These are phyloP conservation scores for Kokia cookei DNA, from an alignment of 441 rosid species.

Conservation along the genomic window DNA sequence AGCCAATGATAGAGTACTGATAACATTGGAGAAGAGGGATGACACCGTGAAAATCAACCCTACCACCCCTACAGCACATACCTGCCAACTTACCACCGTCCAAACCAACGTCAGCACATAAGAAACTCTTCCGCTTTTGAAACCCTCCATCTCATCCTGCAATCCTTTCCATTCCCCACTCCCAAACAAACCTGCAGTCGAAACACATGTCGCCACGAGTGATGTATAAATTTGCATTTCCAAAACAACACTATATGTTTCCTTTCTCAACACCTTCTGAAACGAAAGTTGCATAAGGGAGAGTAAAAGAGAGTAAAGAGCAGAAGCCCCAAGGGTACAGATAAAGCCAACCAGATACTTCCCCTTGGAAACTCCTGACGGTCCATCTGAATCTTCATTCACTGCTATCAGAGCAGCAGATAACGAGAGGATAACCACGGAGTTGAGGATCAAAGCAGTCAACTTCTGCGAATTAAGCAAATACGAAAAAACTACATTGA, in stretches of 20 bases:
- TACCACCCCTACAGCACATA: constrained; percentile 86
- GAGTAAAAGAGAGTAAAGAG: constrained; percentile 75
- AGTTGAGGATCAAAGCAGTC: constrained; percentile 65
- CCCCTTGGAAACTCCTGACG: constrained; percentile 51
- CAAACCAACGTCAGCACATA: constrained; percentile 66
- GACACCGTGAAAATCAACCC: constrained; percentile 83
- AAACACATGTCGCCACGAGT: constrained; percentile 50
- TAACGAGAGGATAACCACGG: constrained; percentile 64
- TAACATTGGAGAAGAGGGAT: constrained; percentile 85
- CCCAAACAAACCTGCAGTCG: constrained; percentile 54
- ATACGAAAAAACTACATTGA: constrained; percentile 75
- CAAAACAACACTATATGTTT: constrained; percentile 62
- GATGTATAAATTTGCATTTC: constrained; percentile 82
- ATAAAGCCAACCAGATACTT: constrained; percentile 59
- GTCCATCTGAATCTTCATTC: constrained; percentile 54
- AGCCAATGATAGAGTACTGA: constrained; percentile 75
- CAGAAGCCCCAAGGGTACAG: constrained; percentile 63
- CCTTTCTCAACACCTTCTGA: constrained; percentile 59
- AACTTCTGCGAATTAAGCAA: constrained; percentile 82
- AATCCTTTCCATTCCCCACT: constrained; percentile 87
- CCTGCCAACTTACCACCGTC: constrained; percentile 79
- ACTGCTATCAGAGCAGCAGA: constrained; percentile 72
- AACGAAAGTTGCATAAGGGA: constrained; percentile 80
- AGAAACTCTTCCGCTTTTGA: constrained; percentile 46
- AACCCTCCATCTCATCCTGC: constrained; percentile 61